A percentile compares a stretch with the other conserved stretches of the same genome.
Evolutionary conservation across 352 stramenopile species (phyloP).

Genomic region (Stramenopiles sp.): DNA sequence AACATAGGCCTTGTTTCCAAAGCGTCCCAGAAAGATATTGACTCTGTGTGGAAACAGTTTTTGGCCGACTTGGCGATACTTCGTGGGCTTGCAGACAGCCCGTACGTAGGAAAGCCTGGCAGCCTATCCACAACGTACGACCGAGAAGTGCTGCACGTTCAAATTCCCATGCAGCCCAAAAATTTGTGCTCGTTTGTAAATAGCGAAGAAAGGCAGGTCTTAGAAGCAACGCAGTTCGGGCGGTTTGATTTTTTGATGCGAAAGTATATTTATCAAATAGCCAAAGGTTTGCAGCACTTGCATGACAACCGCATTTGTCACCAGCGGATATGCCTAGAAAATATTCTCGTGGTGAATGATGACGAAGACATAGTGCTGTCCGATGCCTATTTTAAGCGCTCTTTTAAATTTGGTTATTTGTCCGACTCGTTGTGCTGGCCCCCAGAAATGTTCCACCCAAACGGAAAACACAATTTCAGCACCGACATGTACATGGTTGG

Average conservation of each 20-base stretch:
- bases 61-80: neutral
- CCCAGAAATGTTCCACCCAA: neutral
- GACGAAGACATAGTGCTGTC: neutral
- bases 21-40: neutral
- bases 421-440: neutral
- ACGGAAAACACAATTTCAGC: neutral
- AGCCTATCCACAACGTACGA: neutral
- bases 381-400: neutral
- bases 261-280: conserved; percentile 5
- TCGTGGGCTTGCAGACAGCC: neutral
- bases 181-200: neutral
- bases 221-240: neutral
- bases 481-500: neutral
- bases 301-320: neutral
- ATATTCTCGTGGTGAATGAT: neutral
- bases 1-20: neutral
- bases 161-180: neutral
- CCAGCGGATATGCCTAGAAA: neutral
- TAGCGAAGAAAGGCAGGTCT: neutral
- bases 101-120: neutral
- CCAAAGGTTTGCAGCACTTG: neutral
- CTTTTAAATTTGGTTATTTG: neutral
- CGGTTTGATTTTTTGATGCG: conserved; percentile 3
- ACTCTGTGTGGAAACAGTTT: neutral
- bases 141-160: neutral